Evolutionary conservation across 331 rosid genomes (phyloP), one percentile per base, ranked within the genome.

Genomic region (Rosa hybrid): DNA sequence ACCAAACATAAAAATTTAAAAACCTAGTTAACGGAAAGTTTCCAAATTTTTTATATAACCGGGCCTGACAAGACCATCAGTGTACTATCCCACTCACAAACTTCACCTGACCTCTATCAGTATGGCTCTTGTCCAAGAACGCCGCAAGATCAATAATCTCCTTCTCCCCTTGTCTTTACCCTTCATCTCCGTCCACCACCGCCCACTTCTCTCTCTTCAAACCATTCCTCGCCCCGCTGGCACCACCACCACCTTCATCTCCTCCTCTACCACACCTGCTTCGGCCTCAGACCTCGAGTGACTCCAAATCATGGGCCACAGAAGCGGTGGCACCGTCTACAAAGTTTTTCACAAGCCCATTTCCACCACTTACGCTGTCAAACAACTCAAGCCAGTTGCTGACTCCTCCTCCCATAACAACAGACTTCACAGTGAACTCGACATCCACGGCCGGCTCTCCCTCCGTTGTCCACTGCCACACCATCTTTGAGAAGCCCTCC

Each of bases 401-500:
- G 16, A 3, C 65, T 59, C 65, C 68, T 12, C 38, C 67, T 23
- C 67, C 39, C 25, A 54, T 7, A 23, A 25, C 44, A 63, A 63
- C 69, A 12, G 11, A 17, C 41, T 62, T 62, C 17, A 62, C 41
- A 25, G 41, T 2, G 42, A 63, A 12, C 69, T 63, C 69, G 4
- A 27, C 69, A 6, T 63, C 42, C 42, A 27, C 42, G 6, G 13
- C 44, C 42, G 44, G 4, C 3, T 63, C 44, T 63, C 42, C 97
- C 0, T 53, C 83, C 81, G 86, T 94, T 0, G 94, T 94, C 4
- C 84, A 59, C 45, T 92, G 89, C 85, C 92, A 92, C 71, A 88
- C 88, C 0, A 84, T 87, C 74, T 87, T 90, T 49, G 94, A 92
- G 81, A 86, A 89, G 7, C 98, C 98, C 44, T 80, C 94, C 2